These are phyloP conservation scores for Talaromyces stipitatus DNA, from an alignment of 495 filamentous ascomycete species.

Conservation along the genomic window DNA sequence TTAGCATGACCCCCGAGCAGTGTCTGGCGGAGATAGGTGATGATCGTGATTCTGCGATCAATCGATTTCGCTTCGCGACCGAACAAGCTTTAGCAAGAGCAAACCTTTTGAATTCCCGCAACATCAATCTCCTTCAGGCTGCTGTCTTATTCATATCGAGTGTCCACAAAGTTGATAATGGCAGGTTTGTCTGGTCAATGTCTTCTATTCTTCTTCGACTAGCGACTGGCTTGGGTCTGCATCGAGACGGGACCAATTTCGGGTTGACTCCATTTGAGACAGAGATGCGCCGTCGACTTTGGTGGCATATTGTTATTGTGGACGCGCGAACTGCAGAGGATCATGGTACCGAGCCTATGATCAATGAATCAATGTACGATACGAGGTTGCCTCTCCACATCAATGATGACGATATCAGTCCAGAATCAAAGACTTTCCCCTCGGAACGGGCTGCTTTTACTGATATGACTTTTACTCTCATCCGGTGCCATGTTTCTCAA, in stretches of 20 bases:
- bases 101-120: constrained; percentile 65
- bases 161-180: constrained; percentile 58
- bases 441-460: constrained; percentile 53
- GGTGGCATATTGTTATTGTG: constrained; percentile 74
- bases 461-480: constrained; percentile 74
- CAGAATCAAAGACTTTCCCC: constrained; percentile 54
- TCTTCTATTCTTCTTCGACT: constrained; percentile 69
- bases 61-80: constrained; percentile 68
- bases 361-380: constrained; percentile 63
- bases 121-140: constrained; percentile 69
- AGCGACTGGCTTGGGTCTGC: constrained; percentile 71
- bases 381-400: constrained; percentile 69
- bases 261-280: constrained; percentile 67
- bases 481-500: constrained; percentile 54
- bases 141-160: constrained; percentile 64
- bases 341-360: constrained; percentile 71
- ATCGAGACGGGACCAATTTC: constrained; percentile 71
- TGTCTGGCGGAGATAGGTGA: constrained; percentile 30
- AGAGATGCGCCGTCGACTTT: constrained; percentile 77
- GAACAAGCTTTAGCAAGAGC: constrained; percentile 74
- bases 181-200: constrained; percentile 60
- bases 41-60: constrained; percentile 37
- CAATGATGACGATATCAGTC: constrained; percentile 69
- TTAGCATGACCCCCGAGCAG: constrained; percentile 49
- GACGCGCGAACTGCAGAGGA: constrained; percentile 77